Percentiles rank a stretch among this genome's conserved stretches.
Evolutionary conservation across 495 filamentous ascomycete species (phyloP).

Genomic region (Parathielavia hyrcaniae): DNA sequence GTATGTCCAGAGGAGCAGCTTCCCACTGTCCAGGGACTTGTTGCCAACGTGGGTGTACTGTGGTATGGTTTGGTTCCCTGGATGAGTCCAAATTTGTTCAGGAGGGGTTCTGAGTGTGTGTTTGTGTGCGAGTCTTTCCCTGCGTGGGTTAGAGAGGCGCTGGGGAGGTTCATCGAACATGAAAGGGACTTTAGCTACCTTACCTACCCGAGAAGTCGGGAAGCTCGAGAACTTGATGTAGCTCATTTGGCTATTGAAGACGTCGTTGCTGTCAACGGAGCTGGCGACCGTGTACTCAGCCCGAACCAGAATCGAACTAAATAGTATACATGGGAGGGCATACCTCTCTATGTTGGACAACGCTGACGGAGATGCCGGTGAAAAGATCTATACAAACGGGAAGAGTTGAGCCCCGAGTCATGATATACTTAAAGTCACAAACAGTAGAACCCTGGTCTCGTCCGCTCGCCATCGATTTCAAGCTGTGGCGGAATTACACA

Average conservation of each 20-base stretch:
- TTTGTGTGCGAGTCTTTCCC: slow-evolving; percentile 50
- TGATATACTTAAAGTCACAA: neutral
- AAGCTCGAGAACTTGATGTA: slow-evolving; percentile 59
- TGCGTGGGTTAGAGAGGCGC: slow-evolving; percentile 12
- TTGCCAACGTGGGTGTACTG: slow-evolving; percentile 55
- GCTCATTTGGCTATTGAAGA: slow-evolving; percentile 50
- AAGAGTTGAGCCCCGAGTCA: neutral
- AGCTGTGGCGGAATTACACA: neutral
- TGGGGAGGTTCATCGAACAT: slow-evolving; percentile 6
- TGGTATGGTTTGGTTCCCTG: slow-evolving; percentile 50
- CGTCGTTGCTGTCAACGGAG: slow-evolving; percentile 27
- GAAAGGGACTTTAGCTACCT: no score
- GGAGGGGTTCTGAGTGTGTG: slow-evolving; percentile 51
- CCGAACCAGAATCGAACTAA: neutral
- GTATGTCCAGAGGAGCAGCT: slow-evolving; percentile 54
- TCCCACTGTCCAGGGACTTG: slow-evolving; percentile 47
- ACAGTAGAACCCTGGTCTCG: no score
- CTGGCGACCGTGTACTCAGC: slow-evolving; percentile 17
- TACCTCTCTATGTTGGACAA: slow-evolving; percentile 4
- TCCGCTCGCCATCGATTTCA: neutral
- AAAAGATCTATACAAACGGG: neutral
- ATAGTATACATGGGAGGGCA: slow-evolving; percentile 4
- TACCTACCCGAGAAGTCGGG: slow-evolving; percentile 56
- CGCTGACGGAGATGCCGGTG: no score
- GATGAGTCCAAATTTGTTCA: slow-evolving; percentile 46